phyloP scores from a whole-genome alignment of 805 yeast species.

The Cyberlindnera euphorbiiphila region DNA sequence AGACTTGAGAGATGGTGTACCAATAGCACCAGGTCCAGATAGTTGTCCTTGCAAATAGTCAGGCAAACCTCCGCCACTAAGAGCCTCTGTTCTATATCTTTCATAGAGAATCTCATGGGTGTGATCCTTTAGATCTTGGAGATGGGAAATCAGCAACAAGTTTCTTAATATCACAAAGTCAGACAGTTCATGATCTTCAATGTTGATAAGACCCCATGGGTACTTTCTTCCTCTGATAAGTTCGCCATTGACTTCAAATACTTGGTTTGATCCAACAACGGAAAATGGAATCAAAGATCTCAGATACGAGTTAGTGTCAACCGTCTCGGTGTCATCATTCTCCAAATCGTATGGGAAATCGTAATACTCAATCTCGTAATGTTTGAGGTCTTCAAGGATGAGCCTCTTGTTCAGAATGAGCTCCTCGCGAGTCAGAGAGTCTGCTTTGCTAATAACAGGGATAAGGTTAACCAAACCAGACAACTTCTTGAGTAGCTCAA shows the following conservation, averaged over 20 bases:
- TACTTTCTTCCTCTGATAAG: slow-evolving; percentile 48
- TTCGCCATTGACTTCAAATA: slow-evolving; percentile 43
- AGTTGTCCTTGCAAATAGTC: slow-evolving; percentile 32
- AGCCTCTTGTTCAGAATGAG: slow-evolving; percentile 67
- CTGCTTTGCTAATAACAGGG: slow-evolving; percentile 84
- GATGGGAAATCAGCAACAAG: slow-evolving; percentile 74
- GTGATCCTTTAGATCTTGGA: slow-evolving; percentile 82
- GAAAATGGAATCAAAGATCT: slow-evolving; percentile 66
- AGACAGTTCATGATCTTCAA: slow-evolving; percentile 68
- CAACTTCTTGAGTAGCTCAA: slow-evolving; percentile 71
- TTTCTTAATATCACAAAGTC: slow-evolving; percentile 81
- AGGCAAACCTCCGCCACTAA: slow-evolving; percentile 51
- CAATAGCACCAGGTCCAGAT: slow-evolving; percentile 1
- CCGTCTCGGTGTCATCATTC: slow-evolving; percentile 55
- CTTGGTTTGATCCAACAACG: slow-evolving; percentile 64
- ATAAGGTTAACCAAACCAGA: slow-evolving; percentile 80
- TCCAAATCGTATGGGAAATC: slow-evolving; percentile 63
- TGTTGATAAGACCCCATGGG: slow-evolving; percentile 57
- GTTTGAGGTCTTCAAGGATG: slow-evolving; percentile 71
- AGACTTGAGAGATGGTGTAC: slow-evolving; percentile 17
- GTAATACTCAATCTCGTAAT: slow-evolving; percentile 66
- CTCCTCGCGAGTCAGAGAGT: slow-evolving; percentile 79
- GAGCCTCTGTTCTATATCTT: slow-evolving; percentile 83
- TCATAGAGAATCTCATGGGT: slow-evolving; percentile 88
- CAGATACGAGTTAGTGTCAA: slow-evolving; percentile 61